Percentiles rank a stretch among this genome's conserved stretches.
Conservation (phyloP, 1,284 basidiomycete genomes). For the Puccinia hordei region DNA sequence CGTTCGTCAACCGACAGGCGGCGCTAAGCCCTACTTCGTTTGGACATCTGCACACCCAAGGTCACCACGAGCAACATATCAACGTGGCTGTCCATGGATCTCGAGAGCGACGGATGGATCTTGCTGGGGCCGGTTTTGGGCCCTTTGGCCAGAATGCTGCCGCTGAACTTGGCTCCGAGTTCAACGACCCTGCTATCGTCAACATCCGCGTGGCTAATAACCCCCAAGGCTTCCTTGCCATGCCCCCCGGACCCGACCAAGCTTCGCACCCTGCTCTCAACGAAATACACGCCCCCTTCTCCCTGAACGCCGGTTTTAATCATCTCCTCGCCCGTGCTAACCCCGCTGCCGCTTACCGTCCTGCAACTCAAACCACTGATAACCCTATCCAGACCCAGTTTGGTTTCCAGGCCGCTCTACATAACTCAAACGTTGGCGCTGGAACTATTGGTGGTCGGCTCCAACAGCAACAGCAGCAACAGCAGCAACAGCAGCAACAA, state of each 20-base stretch:
- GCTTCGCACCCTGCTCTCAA: conserved; percentile 1
- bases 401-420: neutral
- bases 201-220: conserved; percentile 45
- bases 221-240: neutral
- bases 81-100: neutral
- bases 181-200: conserved; percentile 44
- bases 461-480: conserved; percentile 1
- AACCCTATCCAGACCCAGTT: conserved; percentile 5
- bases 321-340: neutral
- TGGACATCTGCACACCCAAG: conserved; percentile 16
- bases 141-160: neutral
- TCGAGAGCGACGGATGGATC: conserved; percentile 32
- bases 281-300: conserved; percentile 38
- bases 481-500: conserved; percentile 12
- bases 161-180: conserved; percentile 16
- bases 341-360: neutral
- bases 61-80: conserved; percentile 34
- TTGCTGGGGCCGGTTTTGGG: conserved; percentile 6
- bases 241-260: neutral
- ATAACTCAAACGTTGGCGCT: neutral
- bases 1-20: conserved; percentile 13
- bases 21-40: conserved; percentile 40
- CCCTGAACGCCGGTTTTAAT: conserved; percentile 1
- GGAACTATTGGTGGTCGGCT: conserved; percentile 2
- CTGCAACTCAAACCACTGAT: neutral